Evolutionary conservation across 371 early-diverging fungal genomes (phyloP).

Genomic region (Mucor lusitanicus): DNA sequence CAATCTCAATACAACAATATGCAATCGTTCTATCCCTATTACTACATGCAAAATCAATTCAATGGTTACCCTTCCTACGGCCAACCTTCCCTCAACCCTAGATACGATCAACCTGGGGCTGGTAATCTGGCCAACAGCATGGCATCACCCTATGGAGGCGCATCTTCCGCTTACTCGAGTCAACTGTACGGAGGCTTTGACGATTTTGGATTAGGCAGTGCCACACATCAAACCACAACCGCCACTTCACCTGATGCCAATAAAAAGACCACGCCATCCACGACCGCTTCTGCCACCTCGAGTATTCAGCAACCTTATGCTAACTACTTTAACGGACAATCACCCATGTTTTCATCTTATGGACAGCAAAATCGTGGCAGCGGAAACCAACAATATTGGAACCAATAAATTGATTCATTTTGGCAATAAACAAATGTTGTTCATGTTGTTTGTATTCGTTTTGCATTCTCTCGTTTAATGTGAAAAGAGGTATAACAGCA

Average conservation of each 20-base stretch:
- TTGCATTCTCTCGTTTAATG: too few species aligned
- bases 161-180: not conserved
- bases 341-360: constrained; percentile 16
- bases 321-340: constrained; percentile 18
- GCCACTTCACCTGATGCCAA: not conserved
- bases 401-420: constrained; percentile 8
- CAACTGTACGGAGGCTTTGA: constrained; percentile 9
- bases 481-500: too few species aligned
- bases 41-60: constrained; percentile 77
- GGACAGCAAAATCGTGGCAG: not conserved
- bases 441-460: too few species aligned
- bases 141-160: not conserved
- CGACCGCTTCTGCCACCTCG: not conserved
- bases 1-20: constrained; percentile 45
- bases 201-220: not conserved
- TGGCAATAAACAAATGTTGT: not conserved
- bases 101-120: not conserved
- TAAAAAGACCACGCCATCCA: not conserved
- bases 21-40: constrained; percentile 74
- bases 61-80: constrained; percentile 22
- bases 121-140: not conserved
- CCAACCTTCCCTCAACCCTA: not conserved
- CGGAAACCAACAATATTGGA: constrained; percentile 17
- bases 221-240: not conserved
- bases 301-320: constrained; percentile 4